These are phyloP conservation scores for Solanum virginianum DNA, from an alignment of 257 asterid species.

Conservation along the genomic window DNA sequence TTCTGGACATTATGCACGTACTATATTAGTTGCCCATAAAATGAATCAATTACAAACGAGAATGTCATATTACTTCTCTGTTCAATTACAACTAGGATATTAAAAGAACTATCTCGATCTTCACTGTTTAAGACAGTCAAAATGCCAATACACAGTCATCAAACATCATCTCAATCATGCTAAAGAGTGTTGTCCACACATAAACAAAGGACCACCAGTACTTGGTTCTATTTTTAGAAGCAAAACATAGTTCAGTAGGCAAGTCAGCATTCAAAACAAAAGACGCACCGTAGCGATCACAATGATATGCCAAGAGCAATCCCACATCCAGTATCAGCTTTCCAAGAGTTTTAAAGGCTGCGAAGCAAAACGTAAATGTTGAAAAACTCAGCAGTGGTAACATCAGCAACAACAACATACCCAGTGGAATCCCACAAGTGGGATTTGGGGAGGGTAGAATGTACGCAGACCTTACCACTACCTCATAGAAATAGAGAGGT, in stretches of 20 bases:
- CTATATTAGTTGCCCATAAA: no score
- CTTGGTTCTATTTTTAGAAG: background rate
- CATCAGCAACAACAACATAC: background rate
- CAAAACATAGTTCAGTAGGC: background rate
- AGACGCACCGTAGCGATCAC: conserved; percentile 65
- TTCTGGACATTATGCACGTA: no score
- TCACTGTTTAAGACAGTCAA: background rate
- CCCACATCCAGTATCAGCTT: conserved; percentile 88
- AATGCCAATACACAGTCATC: background rate
- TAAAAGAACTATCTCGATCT: background rate
- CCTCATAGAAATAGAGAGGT: no score
- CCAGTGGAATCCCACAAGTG: no score
- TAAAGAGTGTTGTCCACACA: background rate
- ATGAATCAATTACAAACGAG: background rate
- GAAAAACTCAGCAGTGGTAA: background rate
- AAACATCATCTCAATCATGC: background rate
- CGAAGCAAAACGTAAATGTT: background rate
- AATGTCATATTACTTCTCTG: background rate
- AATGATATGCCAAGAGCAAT: conserved; percentile 75
- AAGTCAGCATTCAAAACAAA: background rate
- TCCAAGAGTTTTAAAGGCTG: conserved; percentile 82
- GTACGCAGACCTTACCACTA: no score
- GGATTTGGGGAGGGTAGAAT: no score
- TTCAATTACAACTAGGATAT: background rate
- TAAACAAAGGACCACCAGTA: background rate